These are phyloP conservation scores for Diaporthe ampelina DNA, from an alignment of 2,329 filamentous ascomycete species.

Conservation along the genomic window DNA sequence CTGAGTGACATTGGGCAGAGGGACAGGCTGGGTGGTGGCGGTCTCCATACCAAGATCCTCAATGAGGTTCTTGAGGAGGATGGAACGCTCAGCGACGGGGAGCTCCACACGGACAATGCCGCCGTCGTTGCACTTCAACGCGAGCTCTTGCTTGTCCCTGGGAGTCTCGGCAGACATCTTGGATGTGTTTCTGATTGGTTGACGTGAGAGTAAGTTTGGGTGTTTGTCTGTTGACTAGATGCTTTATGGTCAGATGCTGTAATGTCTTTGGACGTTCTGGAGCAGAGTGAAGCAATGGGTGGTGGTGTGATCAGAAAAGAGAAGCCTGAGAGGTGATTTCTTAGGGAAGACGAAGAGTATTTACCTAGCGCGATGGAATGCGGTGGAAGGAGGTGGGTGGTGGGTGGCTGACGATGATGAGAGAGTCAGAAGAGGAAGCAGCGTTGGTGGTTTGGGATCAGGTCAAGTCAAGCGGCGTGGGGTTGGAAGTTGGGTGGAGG, in stretches of 20 bases:
- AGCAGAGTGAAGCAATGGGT: neutral
- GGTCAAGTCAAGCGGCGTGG: constrained; percentile 22
- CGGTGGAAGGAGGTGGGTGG: constrained; percentile 1
- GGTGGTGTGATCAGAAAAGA: neutral
- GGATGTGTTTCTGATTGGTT: constrained; percentile 27
- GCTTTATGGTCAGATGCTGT: constrained; percentile 30
- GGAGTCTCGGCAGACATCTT: constrained; percentile 48
- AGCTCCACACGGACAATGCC: constrained; percentile 73
- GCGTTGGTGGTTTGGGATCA: constrained; percentile 29
- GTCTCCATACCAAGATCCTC: constrained; percentile 85
- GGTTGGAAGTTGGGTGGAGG: constrained; percentile 33
- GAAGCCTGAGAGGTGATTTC: neutral
- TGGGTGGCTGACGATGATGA: constrained; percentile 21
- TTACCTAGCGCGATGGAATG: neutral
- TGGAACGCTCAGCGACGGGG: constrained; percentile 87
- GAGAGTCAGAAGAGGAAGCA: constrained; percentile 25
- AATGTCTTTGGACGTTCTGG: neutral
- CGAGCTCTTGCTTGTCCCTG: constrained; percentile 53
- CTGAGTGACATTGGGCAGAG: constrained; percentile 93
- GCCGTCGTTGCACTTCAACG: constrained; percentile 66
- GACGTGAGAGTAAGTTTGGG: constrained; percentile 42
- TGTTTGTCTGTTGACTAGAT: neutral
- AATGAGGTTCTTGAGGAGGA: constrained; percentile 98
- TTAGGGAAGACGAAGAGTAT: neutral
- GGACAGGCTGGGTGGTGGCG: constrained; percentile 77